Evolutionary conservation across 116 monocot genomes (phyloP).

Genomic region (Iris pallida): DNA sequence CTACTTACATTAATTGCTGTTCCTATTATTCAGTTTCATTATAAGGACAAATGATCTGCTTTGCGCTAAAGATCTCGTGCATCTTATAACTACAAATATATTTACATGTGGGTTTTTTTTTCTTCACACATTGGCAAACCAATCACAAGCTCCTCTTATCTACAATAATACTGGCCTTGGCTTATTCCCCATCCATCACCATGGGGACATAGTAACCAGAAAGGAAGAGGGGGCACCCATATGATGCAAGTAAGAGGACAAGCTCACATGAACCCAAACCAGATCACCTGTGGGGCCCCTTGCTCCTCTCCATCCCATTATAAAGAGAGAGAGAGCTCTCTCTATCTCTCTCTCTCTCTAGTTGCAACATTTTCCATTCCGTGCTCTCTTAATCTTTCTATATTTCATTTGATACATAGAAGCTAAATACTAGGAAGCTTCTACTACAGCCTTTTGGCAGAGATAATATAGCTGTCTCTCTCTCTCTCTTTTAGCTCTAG

Average conservation of each 20-base stretch:
- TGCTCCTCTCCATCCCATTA: background rate
- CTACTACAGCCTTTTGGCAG: too few species aligned
- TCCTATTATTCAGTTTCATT: too few species aligned
- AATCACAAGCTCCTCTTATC: background rate
- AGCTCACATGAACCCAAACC: background rate
- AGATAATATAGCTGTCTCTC: too few species aligned
- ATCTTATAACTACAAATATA: background rate
- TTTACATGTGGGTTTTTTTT: background rate
- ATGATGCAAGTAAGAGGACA: background rate
- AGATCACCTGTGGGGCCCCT: background rate
- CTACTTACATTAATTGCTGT: too few species aligned
- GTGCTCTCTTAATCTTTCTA: too few species aligned
- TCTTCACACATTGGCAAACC: background rate
- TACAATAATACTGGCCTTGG: background rate
- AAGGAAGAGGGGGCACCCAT: background rate
- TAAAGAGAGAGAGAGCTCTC: background rate
- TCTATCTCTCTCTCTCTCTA: background rate
- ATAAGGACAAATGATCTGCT: too few species aligned
- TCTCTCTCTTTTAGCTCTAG: too few species aligned
- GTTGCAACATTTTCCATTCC: background rate
- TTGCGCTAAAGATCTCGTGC: background rate
- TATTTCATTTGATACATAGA: too few species aligned
- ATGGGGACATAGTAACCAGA: too few species aligned
- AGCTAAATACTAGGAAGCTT: too few species aligned
- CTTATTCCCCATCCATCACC: background rate